These are phyloP conservation scores for Apiospora saccharicola DNA, from an alignment of 2,329 filamentous ascomycete genomes.

Conservation along the genomic window DNA sequence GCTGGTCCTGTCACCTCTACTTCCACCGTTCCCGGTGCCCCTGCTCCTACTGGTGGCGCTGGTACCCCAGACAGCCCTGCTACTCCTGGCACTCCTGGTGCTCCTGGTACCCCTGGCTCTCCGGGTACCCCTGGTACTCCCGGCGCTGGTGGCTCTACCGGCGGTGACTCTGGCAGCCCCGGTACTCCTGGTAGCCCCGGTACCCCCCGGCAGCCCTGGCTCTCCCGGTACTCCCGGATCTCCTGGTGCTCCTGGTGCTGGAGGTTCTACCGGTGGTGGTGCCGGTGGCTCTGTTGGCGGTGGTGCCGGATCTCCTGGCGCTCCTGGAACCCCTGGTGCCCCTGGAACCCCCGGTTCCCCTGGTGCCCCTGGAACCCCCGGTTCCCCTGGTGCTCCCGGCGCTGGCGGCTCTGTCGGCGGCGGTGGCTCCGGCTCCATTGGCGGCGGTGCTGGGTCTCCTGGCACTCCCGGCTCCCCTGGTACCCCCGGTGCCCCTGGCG, in stretches of 20 bases:
- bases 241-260: no score
- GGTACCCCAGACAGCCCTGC: background rate
- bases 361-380: no score
- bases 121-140: background rate
- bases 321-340: no score
- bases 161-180: no score
- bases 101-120: background rate
- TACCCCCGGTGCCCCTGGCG: background rate
- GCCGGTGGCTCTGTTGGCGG: no score
- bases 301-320: no score
- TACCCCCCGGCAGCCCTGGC: background rate
- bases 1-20: background rate
- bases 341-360: no score
- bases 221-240: background rate
- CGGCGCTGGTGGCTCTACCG: no score
- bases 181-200: background rate
- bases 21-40: background rate
- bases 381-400: no score
- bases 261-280: no score
- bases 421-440: no score
- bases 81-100: background rate
- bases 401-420: background rate
- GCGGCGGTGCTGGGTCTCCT: no score
- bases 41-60: constrained; percentile 3
- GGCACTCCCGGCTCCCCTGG: background rate